Percentiles rank a stretch among this genome's conserved stretches.
phyloP scores from a whole-genome alignment of 208 protist genomes.

The Crithidia thermophila region DNA sequence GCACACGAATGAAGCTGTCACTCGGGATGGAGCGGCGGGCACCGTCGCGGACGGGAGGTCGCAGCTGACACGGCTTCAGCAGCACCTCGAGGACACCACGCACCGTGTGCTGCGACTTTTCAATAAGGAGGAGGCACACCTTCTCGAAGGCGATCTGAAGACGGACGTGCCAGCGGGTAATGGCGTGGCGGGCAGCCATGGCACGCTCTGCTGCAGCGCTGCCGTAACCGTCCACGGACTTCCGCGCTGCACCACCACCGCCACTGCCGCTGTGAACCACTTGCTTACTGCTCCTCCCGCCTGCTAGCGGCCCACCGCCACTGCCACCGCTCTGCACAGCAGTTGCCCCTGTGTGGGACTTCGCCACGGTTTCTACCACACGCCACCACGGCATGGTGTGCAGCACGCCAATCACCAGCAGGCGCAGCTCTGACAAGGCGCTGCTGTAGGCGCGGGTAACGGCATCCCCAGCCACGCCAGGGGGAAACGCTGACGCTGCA shows the following conservation, averaged over 20 bases:
- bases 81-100: slow-evolving; percentile 75
- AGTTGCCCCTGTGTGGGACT: not conserved
- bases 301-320: too few species aligned
- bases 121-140: slow-evolving; percentile 67
- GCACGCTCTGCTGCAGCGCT: slow-evolving; percentile 7
- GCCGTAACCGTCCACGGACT: not conserved
- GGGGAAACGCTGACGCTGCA: not conserved
- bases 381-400: slow-evolving; percentile 87
- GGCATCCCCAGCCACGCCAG: not conserved
- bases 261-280: not conserved
- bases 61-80: slow-evolving; percentile 69
- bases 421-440: slow-evolving; percentile 49
- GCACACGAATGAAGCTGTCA: slow-evolving; percentile 73
- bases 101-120: slow-evolving; percentile 65
- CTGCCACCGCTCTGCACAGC: not conserved
- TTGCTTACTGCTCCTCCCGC: too few species aligned
- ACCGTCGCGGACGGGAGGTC: slow-evolving; percentile 58
- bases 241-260: not conserved
- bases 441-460: slow-evolving; percentile 18
- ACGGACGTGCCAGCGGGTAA: slow-evolving; percentile 66
- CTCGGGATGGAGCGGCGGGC: slow-evolving; percentile 53
- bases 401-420: slow-evolving; percentile 74
- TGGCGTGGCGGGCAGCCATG: slow-evolving; percentile 21
- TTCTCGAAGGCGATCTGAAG: slow-evolving; percentile 79
- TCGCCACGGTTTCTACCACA: slow-evolving; percentile 53